Evolutionary conservation across 2,329 filamentous ascomycete genomes (phyloP).

Genomic region (Blastomyces parvus): DNA sequence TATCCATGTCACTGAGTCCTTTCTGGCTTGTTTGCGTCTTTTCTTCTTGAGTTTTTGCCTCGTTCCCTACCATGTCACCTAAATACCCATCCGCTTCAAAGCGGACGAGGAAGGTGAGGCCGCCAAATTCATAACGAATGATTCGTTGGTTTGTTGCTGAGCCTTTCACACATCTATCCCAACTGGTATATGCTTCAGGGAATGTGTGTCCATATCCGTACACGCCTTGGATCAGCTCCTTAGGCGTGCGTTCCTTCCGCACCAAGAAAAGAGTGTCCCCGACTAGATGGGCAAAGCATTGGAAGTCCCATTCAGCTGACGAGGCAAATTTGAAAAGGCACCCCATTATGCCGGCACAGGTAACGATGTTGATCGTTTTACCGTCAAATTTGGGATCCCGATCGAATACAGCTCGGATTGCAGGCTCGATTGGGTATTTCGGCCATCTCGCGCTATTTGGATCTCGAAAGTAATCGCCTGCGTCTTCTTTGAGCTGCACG

Average conservation of each 20-base stretch:
- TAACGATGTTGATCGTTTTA: constrained; percentile 45
- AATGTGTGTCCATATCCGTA: constrained; percentile 58
- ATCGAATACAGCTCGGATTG: constrained; percentile 35
- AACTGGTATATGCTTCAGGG: constrained; percentile 56
- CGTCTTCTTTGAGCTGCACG: constrained; percentile 35
- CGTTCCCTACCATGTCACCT: constrained; percentile 23
- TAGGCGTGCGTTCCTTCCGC: constrained; percentile 52
- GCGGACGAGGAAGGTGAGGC: constrained; percentile 44
- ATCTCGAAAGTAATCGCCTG: constrained; percentile 40
- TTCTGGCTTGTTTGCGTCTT: not conserved
- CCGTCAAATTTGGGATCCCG: constrained; percentile 30
- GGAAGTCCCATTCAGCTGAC: constrained; percentile 5
- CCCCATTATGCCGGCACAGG: constrained; percentile 52
- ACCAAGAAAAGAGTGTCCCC: constrained; percentile 53
- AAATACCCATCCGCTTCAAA: constrained; percentile 53
- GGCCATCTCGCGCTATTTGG: constrained; percentile 27
- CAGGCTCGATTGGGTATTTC: constrained; percentile 37
- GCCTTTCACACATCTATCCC: constrained; percentile 45
- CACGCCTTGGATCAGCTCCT: constrained; percentile 47
- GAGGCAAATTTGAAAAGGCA: constrained; percentile 41
- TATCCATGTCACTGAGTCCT: not conserved
- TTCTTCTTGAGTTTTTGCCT: not conserved
- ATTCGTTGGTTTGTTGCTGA: constrained; percentile 56
- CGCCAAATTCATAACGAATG: constrained; percentile 49
- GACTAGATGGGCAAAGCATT: constrained; percentile 41